These are phyloP conservation scores for Podaxis sp. DNA, from an alignment of 768 basidiomycete genomes.

Conservation along the genomic window DNA sequence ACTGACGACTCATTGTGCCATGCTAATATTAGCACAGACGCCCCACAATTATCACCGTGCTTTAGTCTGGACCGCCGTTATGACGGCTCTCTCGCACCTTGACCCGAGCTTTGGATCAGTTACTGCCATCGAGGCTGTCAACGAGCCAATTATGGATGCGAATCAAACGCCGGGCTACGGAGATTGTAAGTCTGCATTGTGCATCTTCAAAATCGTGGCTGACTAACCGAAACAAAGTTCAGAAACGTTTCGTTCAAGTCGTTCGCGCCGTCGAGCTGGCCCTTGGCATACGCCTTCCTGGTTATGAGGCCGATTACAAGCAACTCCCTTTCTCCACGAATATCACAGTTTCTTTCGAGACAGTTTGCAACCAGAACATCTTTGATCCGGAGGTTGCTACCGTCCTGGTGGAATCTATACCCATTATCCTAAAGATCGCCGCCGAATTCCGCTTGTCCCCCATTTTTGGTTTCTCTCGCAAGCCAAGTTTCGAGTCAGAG, in stretches of 20 bases:
- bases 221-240: conserved; percentile 41
- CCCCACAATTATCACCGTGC: conserved; percentile 74
- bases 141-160: conserved; percentile 79
- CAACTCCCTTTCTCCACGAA: conserved; percentile 18
- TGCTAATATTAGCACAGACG: conserved; percentile 43
- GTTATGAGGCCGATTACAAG: conserved; percentile 23
- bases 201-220: not conserved
- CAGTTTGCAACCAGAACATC: conserved; percentile 18
- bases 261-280: conserved; percentile 63
- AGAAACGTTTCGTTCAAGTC: conserved; percentile 67
- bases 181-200: conserved; percentile 46
- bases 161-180: conserved; percentile 66
- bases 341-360: conserved; percentile 26
- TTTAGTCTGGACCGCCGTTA: conserved; percentile 78
- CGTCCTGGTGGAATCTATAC: conserved; percentile 35
- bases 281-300: conserved; percentile 52
- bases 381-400: conserved; percentile 28
- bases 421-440: conserved; percentile 34
- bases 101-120: conserved; percentile 66
- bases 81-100: conserved; percentile 70
- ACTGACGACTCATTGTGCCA: not conserved
- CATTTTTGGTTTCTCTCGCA: conserved; percentile 18
- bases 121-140: conserved; percentile 72
- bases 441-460: conserved; percentile 24
- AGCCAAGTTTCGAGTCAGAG: not conserved